Evolutionary conservation across 1,139 yeast species (phyloP).

Genomic region (Hanseniaspora gamundiae): DNA sequence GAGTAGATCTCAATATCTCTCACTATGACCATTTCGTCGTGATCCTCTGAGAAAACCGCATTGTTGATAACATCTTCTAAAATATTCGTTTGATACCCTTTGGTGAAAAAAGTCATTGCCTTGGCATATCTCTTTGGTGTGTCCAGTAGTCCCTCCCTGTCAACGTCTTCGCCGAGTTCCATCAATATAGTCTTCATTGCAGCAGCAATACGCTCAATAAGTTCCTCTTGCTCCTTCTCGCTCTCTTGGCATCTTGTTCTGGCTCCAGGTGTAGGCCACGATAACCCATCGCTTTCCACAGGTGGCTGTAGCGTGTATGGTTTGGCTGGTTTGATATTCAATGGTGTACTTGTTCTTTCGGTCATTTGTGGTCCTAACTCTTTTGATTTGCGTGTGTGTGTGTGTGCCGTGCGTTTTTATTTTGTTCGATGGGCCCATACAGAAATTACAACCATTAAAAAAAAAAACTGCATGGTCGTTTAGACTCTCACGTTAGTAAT

Average conservation of each 20-base stretch:
- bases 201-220: slow-evolving; percentile 66
- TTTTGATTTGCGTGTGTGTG: too few species aligned
- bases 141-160: slow-evolving; percentile 79
- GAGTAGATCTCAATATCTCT: slow-evolving; percentile 88
- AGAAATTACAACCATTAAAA: too few species aligned
- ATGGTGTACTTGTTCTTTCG: slow-evolving; percentile 29
- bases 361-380: too few species aligned
- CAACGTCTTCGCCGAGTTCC: slow-evolving; percentile 86
- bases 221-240: slow-evolving; percentile 45
- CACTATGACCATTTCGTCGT: slow-evolving; percentile 97
- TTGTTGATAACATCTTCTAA: slow-evolving; percentile 74
- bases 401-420: too few species aligned
- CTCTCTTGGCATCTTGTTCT: slow-evolving; percentile 55
- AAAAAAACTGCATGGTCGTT: background rate
- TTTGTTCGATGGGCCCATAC: too few species aligned
- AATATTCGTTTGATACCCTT: slow-evolving; percentile 90
- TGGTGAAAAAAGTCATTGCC: slow-evolving; percentile 90
- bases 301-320: slow-evolving; percentile 80
- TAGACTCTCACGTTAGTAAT: background rate
- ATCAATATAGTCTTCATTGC: slow-evolving; percentile 74
- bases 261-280: slow-evolving; percentile 94
- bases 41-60: slow-evolving; percentile 96
- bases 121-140: slow-evolving; percentile 95
- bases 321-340: slow-evolving; percentile 67
- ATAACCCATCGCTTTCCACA: slow-evolving; percentile 78